Conservation (phyloP, 768 basidiomycete species). For the Lentinula sp. region DNA sequence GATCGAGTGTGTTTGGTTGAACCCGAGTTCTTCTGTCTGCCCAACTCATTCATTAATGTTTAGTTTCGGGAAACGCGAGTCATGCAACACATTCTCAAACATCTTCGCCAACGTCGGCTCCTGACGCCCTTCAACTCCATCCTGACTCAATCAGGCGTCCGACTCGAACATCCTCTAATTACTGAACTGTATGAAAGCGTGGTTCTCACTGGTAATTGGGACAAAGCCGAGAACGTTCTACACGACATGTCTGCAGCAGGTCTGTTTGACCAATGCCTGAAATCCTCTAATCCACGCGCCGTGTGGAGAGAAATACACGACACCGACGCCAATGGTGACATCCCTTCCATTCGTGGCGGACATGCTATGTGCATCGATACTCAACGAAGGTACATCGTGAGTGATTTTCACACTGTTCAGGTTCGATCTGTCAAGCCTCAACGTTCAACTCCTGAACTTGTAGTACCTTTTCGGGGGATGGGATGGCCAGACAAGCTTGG, state of each 20-base stretch:
- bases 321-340: constrained; percentile 59
- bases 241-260: constrained; percentile 40
- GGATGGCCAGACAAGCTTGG: constrained; percentile 65
- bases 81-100: constrained; percentile 66
- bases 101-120: constrained; percentile 71
- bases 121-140: constrained; percentile 60
- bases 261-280: constrained; percentile 59
- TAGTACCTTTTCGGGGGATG: constrained; percentile 74
- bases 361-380: constrained; percentile 80
- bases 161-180: constrained; percentile 66
- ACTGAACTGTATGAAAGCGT: constrained; percentile 58
- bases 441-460: background rate
- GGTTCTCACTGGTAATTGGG: constrained; percentile 64
- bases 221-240: constrained; percentile 49
- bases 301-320: constrained; percentile 57
- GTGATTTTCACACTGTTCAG: background rate
- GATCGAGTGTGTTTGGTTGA: constrained; percentile 47
- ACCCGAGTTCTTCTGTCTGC: background rate
- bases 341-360: constrained; percentile 65
- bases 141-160: constrained; percentile 45
- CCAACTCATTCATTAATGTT: background rate
- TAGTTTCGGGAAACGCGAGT: constrained; percentile 64
- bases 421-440: background rate
- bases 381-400: constrained; percentile 42
- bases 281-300: constrained; percentile 51